phyloP scores from a whole-genome alignment of 768 basidiomycete genomes.

The Baorangia bicolor region DNA sequence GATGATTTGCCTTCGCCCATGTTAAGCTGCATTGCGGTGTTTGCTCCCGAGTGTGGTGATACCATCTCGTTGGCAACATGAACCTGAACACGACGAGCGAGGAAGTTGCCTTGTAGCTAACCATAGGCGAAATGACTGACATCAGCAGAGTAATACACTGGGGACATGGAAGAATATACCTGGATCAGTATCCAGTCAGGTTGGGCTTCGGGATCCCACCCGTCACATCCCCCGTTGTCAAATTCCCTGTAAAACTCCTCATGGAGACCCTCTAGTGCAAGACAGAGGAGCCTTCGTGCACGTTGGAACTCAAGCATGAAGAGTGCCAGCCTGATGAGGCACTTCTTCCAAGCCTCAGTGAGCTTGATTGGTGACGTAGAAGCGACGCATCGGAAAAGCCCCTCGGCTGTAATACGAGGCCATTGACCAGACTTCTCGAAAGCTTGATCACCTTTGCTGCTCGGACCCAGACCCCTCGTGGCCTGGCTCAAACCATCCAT shows the following conservation, averaged over 20 bases:
- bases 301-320: constrained; percentile 34
- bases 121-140: neutral
- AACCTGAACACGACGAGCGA: constrained; percentile 41
- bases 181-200: constrained; percentile 47
- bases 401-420: constrained; percentile 34
- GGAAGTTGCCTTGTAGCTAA: constrained; percentile 44
- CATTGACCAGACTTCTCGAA: constrained; percentile 30
- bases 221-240: constrained; percentile 18
- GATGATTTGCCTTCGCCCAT: constrained; percentile 58
- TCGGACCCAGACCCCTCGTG: constrained; percentile 8
- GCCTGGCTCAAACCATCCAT: neutral
- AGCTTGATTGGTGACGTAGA: constrained; percentile 13
- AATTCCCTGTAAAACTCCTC: constrained; percentile 32
- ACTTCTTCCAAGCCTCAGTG: constrained; percentile 26
- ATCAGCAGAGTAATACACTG: neutral
- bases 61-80: constrained; percentile 46
- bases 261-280: constrained; percentile 13
- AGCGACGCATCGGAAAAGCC: constrained; percentile 30
- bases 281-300: constrained; percentile 31
- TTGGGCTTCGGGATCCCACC: constrained; percentile 17
- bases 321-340: constrained; percentile 27
- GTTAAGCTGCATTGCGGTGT: constrained; percentile 47
- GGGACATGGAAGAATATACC: constrained; percentile 15
- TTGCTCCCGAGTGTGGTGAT: constrained; percentile 32
- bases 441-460: constrained; percentile 9